phyloP scores from a whole-genome alignment of 306 rosid species.

The Glycyrrhiza uralensis region DNA sequence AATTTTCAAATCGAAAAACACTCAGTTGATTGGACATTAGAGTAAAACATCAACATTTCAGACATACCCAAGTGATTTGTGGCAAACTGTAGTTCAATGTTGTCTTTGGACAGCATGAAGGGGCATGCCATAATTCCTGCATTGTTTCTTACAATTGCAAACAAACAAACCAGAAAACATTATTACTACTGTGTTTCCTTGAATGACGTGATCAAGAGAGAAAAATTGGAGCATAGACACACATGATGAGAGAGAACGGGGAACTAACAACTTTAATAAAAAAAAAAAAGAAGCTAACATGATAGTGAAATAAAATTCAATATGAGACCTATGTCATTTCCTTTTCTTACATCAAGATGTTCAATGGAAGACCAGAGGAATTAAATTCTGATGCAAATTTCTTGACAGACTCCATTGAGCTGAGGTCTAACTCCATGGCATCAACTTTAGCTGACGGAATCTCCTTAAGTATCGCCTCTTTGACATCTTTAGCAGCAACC shows the following conservation, averaged over 20 bases:
- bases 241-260: not conserved
- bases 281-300: not conserved
- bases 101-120: constrained; percentile 72
- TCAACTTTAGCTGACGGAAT: constrained; percentile 80
- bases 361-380: constrained; percentile 64
- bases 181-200: constrained; percentile 7
- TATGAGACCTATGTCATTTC: not conserved
- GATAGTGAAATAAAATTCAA: not conserved
- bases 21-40: not conserved
- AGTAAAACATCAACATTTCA: not conserved
- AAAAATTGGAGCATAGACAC: not conserved
- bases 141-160: constrained; percentile 66
- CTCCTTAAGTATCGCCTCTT: constrained; percentile 61
- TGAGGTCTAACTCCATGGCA: constrained; percentile 80
- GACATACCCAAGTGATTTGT: constrained; percentile 75
- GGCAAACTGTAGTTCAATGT: constrained; percentile 84
- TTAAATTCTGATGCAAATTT: constrained; percentile 72
- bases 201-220: constrained; percentile 16
- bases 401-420: constrained; percentile 65
- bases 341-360: constrained; percentile 78
- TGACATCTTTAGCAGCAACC: constrained; percentile 50
- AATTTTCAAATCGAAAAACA: not conserved
- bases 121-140: constrained; percentile 94
- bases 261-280: not conserved
- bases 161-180: constrained; percentile 35